Conservation (phyloP, 768 basidiomycete genomes). For the Pulveroboletus sp. region DNA sequence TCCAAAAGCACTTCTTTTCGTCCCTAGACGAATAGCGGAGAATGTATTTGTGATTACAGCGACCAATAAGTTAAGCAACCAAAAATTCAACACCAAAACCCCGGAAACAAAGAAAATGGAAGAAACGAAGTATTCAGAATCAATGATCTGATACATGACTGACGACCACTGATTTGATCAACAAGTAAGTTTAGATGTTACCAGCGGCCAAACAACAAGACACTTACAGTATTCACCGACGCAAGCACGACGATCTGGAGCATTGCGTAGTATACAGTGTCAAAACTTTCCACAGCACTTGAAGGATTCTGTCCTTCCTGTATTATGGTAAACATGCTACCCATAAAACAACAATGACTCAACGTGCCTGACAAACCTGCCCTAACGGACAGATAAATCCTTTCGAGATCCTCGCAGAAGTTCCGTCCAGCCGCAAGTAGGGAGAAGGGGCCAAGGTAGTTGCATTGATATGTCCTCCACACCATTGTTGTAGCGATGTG, state of each 20-base stretch:
- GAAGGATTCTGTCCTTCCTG: constrained; percentile 68
- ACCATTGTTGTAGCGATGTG: constrained; percentile 53
- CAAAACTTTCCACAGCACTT: constrained; percentile 71
- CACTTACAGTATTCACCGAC: constrained; percentile 67
- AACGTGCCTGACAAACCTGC: constrained; percentile 69
- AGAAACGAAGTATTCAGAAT: constrained; percentile 86
- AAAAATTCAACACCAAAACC: constrained; percentile 86
- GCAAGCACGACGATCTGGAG: constrained; percentile 85
- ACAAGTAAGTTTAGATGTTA: not conserved
- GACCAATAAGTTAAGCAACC: constrained; percentile 90
- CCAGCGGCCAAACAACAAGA: not conserved
- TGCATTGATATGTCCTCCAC: constrained; percentile 79
- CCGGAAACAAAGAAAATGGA: constrained; percentile 83
- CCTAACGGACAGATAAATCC: constrained; percentile 90
- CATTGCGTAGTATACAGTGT: constrained; percentile 77
- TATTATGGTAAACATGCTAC: not conserved
- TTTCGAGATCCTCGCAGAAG: constrained; percentile 46
- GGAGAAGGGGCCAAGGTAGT: constrained; percentile 42
- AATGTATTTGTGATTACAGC: constrained; percentile 97
- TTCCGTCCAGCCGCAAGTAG: constrained; percentile 40
- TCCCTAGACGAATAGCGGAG: constrained; percentile 79
- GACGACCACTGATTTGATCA: constrained; percentile 54
- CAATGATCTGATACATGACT: constrained; percentile 86
- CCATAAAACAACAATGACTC: not conserved
- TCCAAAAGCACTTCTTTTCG: constrained; percentile 89